Evolutionary conservation across 495 filamentous ascomycete genomes (phyloP), one percentile per base, ranked within the genome.

Genomic region (Parathielavia appendiculata): DNA sequence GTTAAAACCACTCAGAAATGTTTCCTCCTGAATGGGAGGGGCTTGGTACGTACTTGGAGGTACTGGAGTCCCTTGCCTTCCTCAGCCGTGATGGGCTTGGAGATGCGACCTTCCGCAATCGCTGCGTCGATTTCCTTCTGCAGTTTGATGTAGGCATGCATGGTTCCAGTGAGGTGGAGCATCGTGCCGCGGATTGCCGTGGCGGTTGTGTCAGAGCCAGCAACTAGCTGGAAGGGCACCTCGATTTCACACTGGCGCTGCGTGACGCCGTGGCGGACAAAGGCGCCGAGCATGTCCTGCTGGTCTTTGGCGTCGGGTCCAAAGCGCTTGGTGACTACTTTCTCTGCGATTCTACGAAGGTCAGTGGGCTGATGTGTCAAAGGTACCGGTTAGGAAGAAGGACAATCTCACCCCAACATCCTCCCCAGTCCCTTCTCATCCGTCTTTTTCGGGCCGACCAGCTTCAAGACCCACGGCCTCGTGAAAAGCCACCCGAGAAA

Each of bases 171-270:
- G 35, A 87, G 62, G 59, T 81, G 79, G 39, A 77, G 66, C 55
- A 87, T 68, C 38, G 82, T 72, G 2, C 72, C 73, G 40, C 78
- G 76, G 61, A 87, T 79, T 11, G 79, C 73, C 1, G 81, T 83
- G 1, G 82, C 79, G 0, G 83, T 84, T 8, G 83, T 87, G 60
- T 89, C 86, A 0, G 83, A 79, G 5, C 84, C 85, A 0, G 86
- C 86, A 4, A 83, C 68, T 34, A 75, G 71, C 63, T 75, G 71
- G 32, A 79, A 63, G 4, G 75, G 39, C 22, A 67, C 72, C 56
- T 80, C 55, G 73, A 66, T 23, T 51, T 72, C 66, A 58, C 61
- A 67, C 55, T 74, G 59, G 49, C 55, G 58, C 26, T 63, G 66
- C 4, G 53, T 62, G 19, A 75, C 36, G 0, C 70, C 71, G 19